phyloP scores from a whole-genome alignment of 768 basidiomycete species.

The Russula emetica region DNA sequence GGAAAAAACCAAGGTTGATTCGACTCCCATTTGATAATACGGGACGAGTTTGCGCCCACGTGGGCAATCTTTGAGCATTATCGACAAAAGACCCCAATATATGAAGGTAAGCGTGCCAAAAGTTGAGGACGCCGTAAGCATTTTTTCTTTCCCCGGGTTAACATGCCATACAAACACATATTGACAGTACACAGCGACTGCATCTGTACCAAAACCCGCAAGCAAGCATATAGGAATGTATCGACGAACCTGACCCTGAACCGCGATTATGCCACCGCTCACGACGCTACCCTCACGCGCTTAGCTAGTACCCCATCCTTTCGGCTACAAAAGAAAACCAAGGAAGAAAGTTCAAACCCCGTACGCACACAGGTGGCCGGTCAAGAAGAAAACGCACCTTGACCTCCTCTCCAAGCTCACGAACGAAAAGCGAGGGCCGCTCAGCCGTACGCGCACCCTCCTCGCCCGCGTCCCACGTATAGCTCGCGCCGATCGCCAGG shows the following conservation, averaged over 20 bases:
- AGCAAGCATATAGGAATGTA: not conserved
- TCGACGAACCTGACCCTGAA: not conserved
- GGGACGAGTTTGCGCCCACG: not conserved
- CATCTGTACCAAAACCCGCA: not conserved
- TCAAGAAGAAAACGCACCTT: constrained; percentile 45
- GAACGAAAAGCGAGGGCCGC: constrained; percentile 42
- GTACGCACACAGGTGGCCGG: not conserved
- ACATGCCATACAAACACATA: not conserved
- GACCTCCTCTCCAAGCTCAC: constrained; percentile 70
- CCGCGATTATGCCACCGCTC: not conserved
- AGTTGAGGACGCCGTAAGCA: not conserved
- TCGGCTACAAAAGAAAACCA: not conserved
- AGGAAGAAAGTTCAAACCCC: not conserved
- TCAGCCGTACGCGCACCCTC: constrained; percentile 61
- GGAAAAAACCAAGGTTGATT: not conserved
- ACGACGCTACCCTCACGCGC: not conserved
- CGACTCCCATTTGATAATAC: no score
- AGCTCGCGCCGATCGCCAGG: constrained; percentile 79
- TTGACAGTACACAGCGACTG: not conserved
- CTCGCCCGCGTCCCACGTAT: constrained; percentile 89
- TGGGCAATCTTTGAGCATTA: not conserved
- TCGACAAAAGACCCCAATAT: not conserved
- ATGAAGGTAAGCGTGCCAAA: not conserved
- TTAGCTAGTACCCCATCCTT: constrained; percentile 17
- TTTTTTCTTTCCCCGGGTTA: not conserved